Conservation (phyloP, 1,139 yeast species). For the Oligophagozyma castellii region DNA sequence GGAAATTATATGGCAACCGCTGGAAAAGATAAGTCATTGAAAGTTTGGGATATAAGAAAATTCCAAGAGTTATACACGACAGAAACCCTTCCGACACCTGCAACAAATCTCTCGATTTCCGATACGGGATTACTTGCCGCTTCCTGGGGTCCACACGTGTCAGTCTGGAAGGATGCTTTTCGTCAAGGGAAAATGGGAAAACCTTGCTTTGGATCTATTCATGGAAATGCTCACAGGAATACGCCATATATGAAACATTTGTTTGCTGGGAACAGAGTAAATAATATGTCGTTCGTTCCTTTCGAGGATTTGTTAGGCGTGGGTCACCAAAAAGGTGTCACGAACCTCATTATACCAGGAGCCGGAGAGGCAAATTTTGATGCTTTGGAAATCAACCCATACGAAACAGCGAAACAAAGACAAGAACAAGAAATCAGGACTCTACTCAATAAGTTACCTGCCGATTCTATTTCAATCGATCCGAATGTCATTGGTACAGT, state of each 20-base stretch:
- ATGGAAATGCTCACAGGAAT: slow-evolving; percentile 25
- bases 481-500: slow-evolving; percentile 82
- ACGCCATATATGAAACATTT: slow-evolving; percentile 90
- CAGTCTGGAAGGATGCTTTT: slow-evolving; percentile 71
- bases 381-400: slow-evolving; percentile 88
- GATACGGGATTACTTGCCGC: slow-evolving; percentile 80
- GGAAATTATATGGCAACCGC: slow-evolving; percentile 92
- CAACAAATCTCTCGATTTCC: slow-evolving; percentile 63
- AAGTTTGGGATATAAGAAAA: slow-evolving; percentile 88
- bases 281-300: slow-evolving; percentile 66
- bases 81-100: slow-evolving; percentile 73
- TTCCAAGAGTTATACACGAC: slow-evolving; percentile 54
- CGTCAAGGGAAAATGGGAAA: slow-evolving; percentile 28
- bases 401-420: slow-evolving; percentile 81
- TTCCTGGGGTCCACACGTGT: slow-evolving; percentile 91
- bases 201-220: slow-evolving; percentile 29
- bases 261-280: slow-evolving; percentile 63
- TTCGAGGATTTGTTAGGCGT: slow-evolving; percentile 90
- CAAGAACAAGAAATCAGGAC: slow-evolving; percentile 85
- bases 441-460: slow-evolving; percentile 74
- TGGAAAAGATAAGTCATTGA: slow-evolving; percentile 73
- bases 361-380: slow-evolving; percentile 98
- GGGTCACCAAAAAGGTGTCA: slow-evolving; percentile 70
- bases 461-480: slow-evolving; percentile 86
- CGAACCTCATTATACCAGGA: slow-evolving; percentile 82